Conservation (phyloP, 1,284 basidiomycete genomes). For the Ganoderma lingzhi region DNA sequence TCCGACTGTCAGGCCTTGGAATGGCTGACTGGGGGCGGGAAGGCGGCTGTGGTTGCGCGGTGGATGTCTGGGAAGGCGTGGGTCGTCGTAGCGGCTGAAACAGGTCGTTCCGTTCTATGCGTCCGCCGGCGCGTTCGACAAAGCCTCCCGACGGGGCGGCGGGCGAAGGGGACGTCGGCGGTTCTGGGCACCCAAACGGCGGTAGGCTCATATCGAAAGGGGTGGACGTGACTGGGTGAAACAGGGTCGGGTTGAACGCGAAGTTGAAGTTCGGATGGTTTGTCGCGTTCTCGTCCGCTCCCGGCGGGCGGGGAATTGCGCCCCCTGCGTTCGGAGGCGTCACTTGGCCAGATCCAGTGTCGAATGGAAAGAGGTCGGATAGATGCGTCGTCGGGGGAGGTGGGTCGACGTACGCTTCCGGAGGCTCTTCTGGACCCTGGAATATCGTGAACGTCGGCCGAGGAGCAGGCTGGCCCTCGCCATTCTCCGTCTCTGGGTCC, state of each 20-base stretch:
- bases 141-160: slow-evolving; percentile 39
- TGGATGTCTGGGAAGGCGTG: slow-evolving; percentile 16
- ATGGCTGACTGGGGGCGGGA: slow-evolving; percentile 22
- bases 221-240: slow-evolving; percentile 61
- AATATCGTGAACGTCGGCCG: slow-evolving; percentile 41
- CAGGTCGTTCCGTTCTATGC: slow-evolving; percentile 41
- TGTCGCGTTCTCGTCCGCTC: slow-evolving; percentile 56
- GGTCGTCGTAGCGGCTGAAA: slow-evolving; percentile 40
- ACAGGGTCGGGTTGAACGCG: slow-evolving; percentile 48
- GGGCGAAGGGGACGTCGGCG: slow-evolving; percentile 76
- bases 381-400: slow-evolving; percentile 49
- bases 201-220: slow-evolving; percentile 47
- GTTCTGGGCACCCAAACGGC: slow-evolving; percentile 67
- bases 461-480: slow-evolving; percentile 23
- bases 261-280: slow-evolving; percentile 50
- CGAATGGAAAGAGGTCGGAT: slow-evolving; percentile 56
- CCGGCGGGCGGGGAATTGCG: slow-evolving; percentile 45
- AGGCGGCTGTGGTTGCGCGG: slow-evolving; percentile 22
- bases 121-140: slow-evolving; percentile 40
- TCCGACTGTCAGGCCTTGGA: slow-evolving; percentile 18
- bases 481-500: slow-evolving; percentile 13
- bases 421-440: slow-evolving; percentile 43
- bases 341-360: slow-evolving; percentile 38
- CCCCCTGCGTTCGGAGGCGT: slow-evolving; percentile 35
- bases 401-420: slow-evolving; percentile 34